Evolutionary conservation across 768 basidiomycete species (phyloP).

Genomic region (Saitozyma podzolica): DNA sequence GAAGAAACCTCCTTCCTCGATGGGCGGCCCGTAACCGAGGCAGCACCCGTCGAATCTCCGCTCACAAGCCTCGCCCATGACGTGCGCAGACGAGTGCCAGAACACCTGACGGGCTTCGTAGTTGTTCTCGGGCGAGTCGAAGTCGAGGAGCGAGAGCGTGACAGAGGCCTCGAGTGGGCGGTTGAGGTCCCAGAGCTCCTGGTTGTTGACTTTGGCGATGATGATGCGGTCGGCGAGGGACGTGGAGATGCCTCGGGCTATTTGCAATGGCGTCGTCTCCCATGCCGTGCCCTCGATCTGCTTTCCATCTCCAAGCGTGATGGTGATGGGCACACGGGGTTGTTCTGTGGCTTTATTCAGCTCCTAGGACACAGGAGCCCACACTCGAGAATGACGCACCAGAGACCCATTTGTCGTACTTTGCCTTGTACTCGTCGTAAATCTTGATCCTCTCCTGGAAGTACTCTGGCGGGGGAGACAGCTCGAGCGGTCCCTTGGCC

Average conservation of each 20-base stretch:
- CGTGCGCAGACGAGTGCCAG: slow-evolving; percentile 99
- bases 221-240: slow-evolving; percentile 83
- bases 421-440: slow-evolving; percentile 80
- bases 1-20: slow-evolving; percentile 92
- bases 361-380: too few species aligned
- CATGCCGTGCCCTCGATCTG: slow-evolving; percentile 81
- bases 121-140: slow-evolving; percentile 60
- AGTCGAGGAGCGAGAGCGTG: slow-evolving; percentile 82
- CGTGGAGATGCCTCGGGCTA: slow-evolving; percentile 85
- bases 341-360: slow-evolving; percentile 56
- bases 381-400: slow-evolving; percentile 56
- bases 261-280: slow-evolving; percentile 90
- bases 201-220: slow-evolving; percentile 76
- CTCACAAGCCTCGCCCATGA: slow-evolving; percentile 94
- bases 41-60: slow-evolving; percentile 90
- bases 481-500: slow-evolving; percentile 40
- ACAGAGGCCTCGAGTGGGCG: slow-evolving; percentile 85
- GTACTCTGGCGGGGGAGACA: slow-evolving; percentile 71
- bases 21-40: slow-evolving; percentile 93
- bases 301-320: slow-evolving; percentile 85
- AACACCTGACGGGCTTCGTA: slow-evolving; percentile 86
- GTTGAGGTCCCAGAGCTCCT: slow-evolving; percentile 86
- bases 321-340: slow-evolving; percentile 75
- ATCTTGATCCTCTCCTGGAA: slow-evolving; percentile 86
- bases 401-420: slow-evolving; percentile 77